Evolutionary conservation across 352 stramenopile species (phyloP), one percentile per base, ranked within the genome.

Genomic region (Globisporangium paroecandrum): DNA sequence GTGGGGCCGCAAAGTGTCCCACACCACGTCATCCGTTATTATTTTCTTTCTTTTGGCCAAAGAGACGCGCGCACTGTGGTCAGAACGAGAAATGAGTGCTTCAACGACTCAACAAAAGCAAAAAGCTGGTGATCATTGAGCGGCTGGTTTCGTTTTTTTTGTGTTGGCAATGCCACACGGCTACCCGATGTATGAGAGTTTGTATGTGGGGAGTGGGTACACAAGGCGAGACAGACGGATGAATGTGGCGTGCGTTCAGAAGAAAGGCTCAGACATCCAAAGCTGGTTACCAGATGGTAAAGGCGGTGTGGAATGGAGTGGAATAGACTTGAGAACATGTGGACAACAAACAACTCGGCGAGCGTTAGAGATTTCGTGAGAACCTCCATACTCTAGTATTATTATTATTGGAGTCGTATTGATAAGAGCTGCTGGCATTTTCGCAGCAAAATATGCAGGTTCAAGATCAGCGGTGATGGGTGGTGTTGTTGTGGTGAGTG

Each of bases 41-140:
- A 41, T 43, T 43, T 43, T 43, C 36, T 13, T 47, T 47, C 38
- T n/a, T 47, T 20, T 15, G 8, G 12, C 38, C 38, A 47, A 47
- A 59, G 20, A 59, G 27, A 7, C 27, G 54, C 54, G 25, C 25
- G 54, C 54, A 59, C 54, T 59, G 54, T 59, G 54, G 54, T 59
- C 54, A 59, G 54, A 9, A 41, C 25, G 13, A 43, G 2, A 43
- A 43, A 43, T 15, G 36, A 43, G 46, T 15, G 27, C 54, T 59
- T 59, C 25, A 59, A 59, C 54, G 53, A 58, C 29, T 13, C 54
- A 4, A 41, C 3, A 13, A n/a, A 27, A 20, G 34, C 10, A 36
- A 8, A 7, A 32, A 20, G 13, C 27, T 59, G 27, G 38, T 20
- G 13, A 47, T 47, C 38, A 47, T 47, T 8, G 36, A 43, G 36